These are phyloP conservation scores for Chrysopogon serrulatus DNA, from an alignment of 176 grass and related monocot species.

Conservation along the genomic window DNA sequence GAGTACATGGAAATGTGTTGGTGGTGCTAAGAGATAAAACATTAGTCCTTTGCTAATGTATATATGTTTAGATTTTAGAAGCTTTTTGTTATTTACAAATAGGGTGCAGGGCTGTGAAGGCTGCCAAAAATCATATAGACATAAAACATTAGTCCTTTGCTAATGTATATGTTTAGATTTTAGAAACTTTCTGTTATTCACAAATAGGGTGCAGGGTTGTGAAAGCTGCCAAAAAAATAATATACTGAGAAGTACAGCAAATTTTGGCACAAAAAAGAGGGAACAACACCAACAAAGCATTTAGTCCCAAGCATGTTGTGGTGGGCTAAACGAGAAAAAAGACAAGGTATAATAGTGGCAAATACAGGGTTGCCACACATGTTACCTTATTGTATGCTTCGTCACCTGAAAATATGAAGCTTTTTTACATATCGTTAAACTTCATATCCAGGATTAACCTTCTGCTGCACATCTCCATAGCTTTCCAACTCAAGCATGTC, in stretches of 20 bases:
- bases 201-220: no score
- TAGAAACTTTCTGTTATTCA: no score
- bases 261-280: not conserved
- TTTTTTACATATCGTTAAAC: slow-evolving; percentile 35
- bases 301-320: not conserved
- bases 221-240: no score
- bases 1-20: not conserved
- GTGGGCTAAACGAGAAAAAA: not conserved
- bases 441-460: slow-evolving; percentile 89
- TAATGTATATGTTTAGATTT: no score
- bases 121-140: not conserved
- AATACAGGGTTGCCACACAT: not conserved
- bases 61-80: not conserved
- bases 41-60: not conserved
- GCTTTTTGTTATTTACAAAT: not conserved
- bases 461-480: slow-evolving; percentile 83
- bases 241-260: not conserved
- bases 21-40: not conserved
- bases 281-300: not conserved
- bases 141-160: no score
- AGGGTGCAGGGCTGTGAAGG: not conserved
- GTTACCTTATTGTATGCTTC: slow-evolving; percentile 6
- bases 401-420: not conserved
- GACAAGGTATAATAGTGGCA: not conserved
- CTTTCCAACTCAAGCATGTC: slow-evolving; percentile 96